These are phyloP conservation scores for Xylariaceae sp. DNA, from an alignment of 2,329 filamentous ascomycete genomes.

Conservation along the genomic window DNA sequence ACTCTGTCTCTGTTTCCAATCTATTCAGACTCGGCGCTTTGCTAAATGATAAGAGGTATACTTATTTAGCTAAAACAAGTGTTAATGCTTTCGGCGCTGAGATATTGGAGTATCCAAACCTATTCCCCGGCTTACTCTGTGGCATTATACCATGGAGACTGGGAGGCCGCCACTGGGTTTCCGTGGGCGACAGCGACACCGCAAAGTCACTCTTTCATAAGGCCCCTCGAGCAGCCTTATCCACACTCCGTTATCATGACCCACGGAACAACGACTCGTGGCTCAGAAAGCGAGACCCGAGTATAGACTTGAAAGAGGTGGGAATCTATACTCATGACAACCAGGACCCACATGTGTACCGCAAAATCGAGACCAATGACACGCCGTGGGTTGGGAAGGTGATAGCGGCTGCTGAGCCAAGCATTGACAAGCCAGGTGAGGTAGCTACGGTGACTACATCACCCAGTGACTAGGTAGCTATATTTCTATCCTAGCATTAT, in stretches of 20 bases:
- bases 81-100: conserved; percentile 89
- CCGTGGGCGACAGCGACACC: conserved; percentile 26
- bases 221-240: conserved; percentile 34
- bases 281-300: conserved; percentile 30
- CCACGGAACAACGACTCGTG: conserved; percentile 24
- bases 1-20: conserved; percentile 85
- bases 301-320: conserved; percentile 8
- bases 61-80: conserved; percentile 71
- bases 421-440: neutral
- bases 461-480: neutral
- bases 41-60: conserved; percentile 69
- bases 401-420: neutral
- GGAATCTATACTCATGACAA: conserved; percentile 23
- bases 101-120: conserved; percentile 88
- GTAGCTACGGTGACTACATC: neutral
- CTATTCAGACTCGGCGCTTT: conserved; percentile 79
- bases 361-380: conserved; percentile 17
- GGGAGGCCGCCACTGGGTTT: conserved; percentile 59
- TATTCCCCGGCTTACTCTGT: conserved; percentile 82
- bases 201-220: conserved; percentile 30
- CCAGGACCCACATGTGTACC: conserved; percentile 5
- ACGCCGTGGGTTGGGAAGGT: conserved; percentile 15
- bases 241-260: conserved; percentile 36
- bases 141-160: conserved; percentile 76
- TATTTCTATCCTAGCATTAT: neutral